These are phyloP conservation scores for Talaromyces sp. DNA, from an alignment of 2,329 filamentous ascomycete species.

Conservation along the genomic window DNA sequence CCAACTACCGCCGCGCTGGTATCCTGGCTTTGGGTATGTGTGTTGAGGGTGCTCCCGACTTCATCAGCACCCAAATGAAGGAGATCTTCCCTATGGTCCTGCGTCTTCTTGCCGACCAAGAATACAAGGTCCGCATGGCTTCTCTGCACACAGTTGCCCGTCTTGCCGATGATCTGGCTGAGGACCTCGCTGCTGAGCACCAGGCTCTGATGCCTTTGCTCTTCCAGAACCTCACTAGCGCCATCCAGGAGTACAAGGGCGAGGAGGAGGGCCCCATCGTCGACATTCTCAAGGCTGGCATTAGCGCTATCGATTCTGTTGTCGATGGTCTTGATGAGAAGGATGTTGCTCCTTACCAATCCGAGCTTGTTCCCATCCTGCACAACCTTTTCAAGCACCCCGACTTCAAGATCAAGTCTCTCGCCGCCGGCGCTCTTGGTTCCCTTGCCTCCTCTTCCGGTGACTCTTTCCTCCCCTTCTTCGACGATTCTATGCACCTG, in stretches of 20 bases:
- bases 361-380: constrained; percentile 80
- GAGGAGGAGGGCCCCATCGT: constrained; percentile 72
- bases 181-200: constrained; percentile 86
- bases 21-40: constrained; percentile 91
- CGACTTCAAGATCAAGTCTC: constrained; percentile 86
- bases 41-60: constrained; percentile 95
- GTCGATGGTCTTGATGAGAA: constrained; percentile 77
- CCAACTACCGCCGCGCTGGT: constrained; percentile 83
- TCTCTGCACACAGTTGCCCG: constrained; percentile 85
- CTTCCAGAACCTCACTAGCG: constrained; percentile 84
- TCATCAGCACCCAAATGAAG: constrained; percentile 89
- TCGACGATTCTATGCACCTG: constrained; percentile 86
- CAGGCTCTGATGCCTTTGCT: constrained; percentile 80
- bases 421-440: constrained; percentile 84
- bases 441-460: constrained; percentile 86
- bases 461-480: constrained; percentile 84
- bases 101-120: constrained; percentile 78
- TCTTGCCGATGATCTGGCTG: constrained; percentile 88
- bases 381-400: constrained; percentile 80
- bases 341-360: constrained; percentile 79
- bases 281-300: constrained; percentile 85
- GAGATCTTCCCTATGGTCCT: constrained; percentile 84
- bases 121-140: constrained; percentile 81
- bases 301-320: constrained; percentile 87
- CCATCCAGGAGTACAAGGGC: constrained; percentile 67